Evolutionary conservation across 805 yeast species (phyloP), one percentile per base, ranked within the genome.

Genomic region (Pichia kluyveri): DNA sequence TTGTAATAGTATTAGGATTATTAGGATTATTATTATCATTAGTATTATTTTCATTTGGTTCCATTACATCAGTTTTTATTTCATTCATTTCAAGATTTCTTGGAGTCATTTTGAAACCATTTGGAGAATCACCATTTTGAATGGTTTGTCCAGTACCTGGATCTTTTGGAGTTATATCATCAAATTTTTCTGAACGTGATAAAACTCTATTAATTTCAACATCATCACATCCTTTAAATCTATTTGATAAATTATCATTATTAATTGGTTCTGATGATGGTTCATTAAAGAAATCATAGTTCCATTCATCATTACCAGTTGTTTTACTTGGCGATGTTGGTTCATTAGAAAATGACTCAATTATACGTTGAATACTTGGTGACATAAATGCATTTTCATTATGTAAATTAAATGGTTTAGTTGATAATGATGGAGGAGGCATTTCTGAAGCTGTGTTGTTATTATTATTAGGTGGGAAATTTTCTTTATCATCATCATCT

Each of bases 401-500:
- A 37, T 37, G 8, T 9, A 18, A 19, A 37, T 40, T 23, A 26
- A 27, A 39, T 8, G n/a, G 19, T 11, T 28, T 38, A 11, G n/a
- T 38, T 14, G 41, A 39, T 39, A 27, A 39, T 28, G 23, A 34
- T 10, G 40, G 40, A 14, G 48, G 42, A 14, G 45, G 40, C 39
- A 41, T 40, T 10, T 34, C 12, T 12, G 37, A 34, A 8, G 12
- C 17, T n/a, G 32, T 34, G 31, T 42, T 38, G 26, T 23, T 23
- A 23, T 23, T 6, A 23, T 23, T 23, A 23, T 32, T 32, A 14
- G 52, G 49, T 14, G 60, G 58, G 10, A 54, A 54, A 39, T 56
- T 48, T 46, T 65, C 66, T 43, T 65, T 67, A 45, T 66, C 65
- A 28, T 64, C 63, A 36, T 70, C 77, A 48, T 72, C 76, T n/a